phyloP scores from a whole-genome alignment of 2,329 filamentous ascomycete species.

The Lizonia empirigonia region DNA sequence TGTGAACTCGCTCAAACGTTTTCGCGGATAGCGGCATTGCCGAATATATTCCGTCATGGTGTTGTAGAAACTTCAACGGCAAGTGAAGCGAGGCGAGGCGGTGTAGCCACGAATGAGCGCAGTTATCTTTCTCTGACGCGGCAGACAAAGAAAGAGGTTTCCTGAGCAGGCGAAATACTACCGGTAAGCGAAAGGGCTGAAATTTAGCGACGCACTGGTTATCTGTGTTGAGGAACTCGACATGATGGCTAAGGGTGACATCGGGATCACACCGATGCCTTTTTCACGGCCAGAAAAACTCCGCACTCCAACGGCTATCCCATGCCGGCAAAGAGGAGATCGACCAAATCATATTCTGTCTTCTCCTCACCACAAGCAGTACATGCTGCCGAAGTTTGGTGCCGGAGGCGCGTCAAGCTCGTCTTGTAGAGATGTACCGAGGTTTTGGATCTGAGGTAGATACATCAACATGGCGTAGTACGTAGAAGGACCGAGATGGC shows the following conservation, averaged over 20 bases:
- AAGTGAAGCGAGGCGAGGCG: conserved; percentile 17
- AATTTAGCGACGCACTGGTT: background rate
- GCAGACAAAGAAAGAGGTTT: background rate
- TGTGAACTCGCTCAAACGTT: conserved; percentile 2
- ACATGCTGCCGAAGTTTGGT: background rate
- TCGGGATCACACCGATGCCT: conserved; percentile 1
- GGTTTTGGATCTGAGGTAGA: background rate
- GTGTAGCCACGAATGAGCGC: conserved; percentile 7
- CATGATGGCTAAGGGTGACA: conserved; percentile 1
- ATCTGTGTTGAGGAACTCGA: conserved; percentile 2
- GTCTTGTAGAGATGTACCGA: background rate
- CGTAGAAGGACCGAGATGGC: conserved; percentile 1
- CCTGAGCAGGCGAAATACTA: background rate
- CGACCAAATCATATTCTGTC: background rate
- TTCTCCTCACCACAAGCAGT: background rate
- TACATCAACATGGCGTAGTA: conserved; percentile 3
- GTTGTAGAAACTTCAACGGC: conserved; percentile 4
- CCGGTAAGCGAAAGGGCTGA: background rate
- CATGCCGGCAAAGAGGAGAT: background rate
- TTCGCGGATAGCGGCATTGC: conserved; percentile 12
- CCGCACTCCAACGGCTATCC: background rate
- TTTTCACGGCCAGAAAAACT: background rate
- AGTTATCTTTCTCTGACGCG: background rate
- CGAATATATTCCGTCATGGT: conserved; percentile 11
- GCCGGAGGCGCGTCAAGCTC: background rate